Evolutionary conservation across 2,329 filamentous ascomycete species (phyloP).

Genomic region (Claviceps quebecensis): DNA sequence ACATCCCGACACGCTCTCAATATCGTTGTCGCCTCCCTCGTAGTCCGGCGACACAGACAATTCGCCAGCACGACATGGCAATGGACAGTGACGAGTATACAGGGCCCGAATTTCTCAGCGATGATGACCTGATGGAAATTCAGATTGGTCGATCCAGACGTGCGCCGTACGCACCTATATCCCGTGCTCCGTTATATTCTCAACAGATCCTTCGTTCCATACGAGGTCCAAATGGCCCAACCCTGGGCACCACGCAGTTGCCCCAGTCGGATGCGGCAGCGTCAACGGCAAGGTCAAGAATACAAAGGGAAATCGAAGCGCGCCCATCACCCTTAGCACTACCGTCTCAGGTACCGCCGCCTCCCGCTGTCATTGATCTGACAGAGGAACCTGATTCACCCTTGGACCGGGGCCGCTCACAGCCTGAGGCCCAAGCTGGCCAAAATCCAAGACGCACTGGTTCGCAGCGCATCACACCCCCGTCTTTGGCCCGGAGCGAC

Average conservation of each 20-base stretch:
- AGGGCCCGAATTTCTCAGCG: conserved; percentile 8
- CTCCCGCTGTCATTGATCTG: conserved; percentile 31
- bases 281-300: background rate
- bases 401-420: conserved; percentile 19
- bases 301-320: background rate
- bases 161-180: background rate
- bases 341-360: conserved; percentile 2
- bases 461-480: conserved; percentile 26
- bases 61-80: conserved; percentile 7
- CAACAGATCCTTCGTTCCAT: background rate
- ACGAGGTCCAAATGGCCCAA: background rate
- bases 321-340: background rate
- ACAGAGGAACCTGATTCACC: conserved; percentile 37
- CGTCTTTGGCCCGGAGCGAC: conserved; percentile 30
- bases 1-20: background rate
- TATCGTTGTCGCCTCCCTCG: background rate
- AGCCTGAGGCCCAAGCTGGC: conserved; percentile 6
- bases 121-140: conserved; percentile 23
- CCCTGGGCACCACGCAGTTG: background rate
- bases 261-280: background rate
- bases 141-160: conserved; percentile 9
- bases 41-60: background rate
- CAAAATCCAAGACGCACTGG: conserved; percentile 28
- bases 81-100: conserved; percentile 7
- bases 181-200: background rate